Evolutionary conservation across 768 basidiomycete species (phyloP), one percentile per base, ranked within the genome.

Genomic region (Pleurotus pulmonarius): DNA sequence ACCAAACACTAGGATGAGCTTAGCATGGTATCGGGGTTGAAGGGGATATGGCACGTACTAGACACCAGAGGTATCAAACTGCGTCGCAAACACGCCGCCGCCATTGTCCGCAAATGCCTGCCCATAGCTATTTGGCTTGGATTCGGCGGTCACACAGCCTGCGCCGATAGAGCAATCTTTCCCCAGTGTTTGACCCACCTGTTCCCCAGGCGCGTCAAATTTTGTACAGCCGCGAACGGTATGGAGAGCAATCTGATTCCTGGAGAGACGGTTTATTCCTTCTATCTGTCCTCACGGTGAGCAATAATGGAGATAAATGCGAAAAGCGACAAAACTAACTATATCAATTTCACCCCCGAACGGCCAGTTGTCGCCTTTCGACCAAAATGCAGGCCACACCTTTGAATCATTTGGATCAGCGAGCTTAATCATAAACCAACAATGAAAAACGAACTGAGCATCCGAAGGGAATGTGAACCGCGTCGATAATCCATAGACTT

Each of bases 61-160:
- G 29, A 91, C 83, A 8, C 86, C 88, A 40, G 70, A 74, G 20
- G 75, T 67, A 1, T 88, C 86, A 57, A 85, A 83, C 66, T 91
- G 88, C 1, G 89, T 88, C 16, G 89, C 83, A 59, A 80, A 92
- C 9, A 89, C 79, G 12, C 92, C 92, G 25, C 92, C 91, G 7
- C 83, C 82, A 2, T 75, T 78, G 3, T 71, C 68, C 1, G 86
- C 85, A 63, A 93, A 92, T 2, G 72, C 83, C 11, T 77, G 73
- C 15, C 90, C 90, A 59, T 86, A 92, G 13, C 83, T 85, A 2
- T 70, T 69, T 1, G 78, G 63, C 25, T 73, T 77, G 0, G 83
- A 77, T 60, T 86, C 82, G 15, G 73, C 70, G 20, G 85, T 78
- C 26, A 83, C 75, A 63, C 91, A 93, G 2, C 91, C 91, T 39